Percentiles rank a stretch among this genome's conserved stretches.
phyloP scores from a whole-genome alignment of 345 rosid genomes.

The Brassica nigra region DNA sequence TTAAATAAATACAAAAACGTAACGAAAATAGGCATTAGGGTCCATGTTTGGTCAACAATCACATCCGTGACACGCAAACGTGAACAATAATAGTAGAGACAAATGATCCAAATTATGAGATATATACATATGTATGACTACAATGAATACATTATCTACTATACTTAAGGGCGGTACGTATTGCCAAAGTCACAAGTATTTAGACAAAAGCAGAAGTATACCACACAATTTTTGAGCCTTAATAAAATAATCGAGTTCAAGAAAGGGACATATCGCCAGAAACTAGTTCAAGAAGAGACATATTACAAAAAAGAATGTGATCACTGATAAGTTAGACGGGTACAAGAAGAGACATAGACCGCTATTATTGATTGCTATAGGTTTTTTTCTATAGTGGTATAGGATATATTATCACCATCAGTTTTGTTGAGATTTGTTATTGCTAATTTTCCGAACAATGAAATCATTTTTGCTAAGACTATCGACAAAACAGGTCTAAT shows the following conservation, averaged over 20 bases:
- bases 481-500: constrained; percentile 2
- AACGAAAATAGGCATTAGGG: constrained; percentile 21
- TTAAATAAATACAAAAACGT: constrained; percentile 24
- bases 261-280: background rate
- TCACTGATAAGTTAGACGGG: constrained; percentile 4
- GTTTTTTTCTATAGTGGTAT: background rate
- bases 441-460: background rate
- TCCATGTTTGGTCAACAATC: constrained; percentile 53
- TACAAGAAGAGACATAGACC: constrained; percentile 1
- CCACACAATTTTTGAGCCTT: background rate
- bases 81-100: constrained; percentile 27
- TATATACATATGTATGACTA: constrained; percentile 1
- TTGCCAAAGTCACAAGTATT: background rate
- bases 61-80: constrained; percentile 46
- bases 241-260: background rate
- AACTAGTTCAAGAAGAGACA: constrained; percentile 1
- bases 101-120: constrained; percentile 19
- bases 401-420: background rate
- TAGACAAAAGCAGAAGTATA: background rate
- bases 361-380: background rate
- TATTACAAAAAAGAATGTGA: constrained; percentile 1
- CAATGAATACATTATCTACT: background rate
- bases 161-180: background rate
- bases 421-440: background rate
- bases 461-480: background rate